Evolutionary conservation across 306 rosid genomes (phyloP), one percentile per base, ranked within the genome.

Genomic region (Dalbergia cultrata): DNA sequence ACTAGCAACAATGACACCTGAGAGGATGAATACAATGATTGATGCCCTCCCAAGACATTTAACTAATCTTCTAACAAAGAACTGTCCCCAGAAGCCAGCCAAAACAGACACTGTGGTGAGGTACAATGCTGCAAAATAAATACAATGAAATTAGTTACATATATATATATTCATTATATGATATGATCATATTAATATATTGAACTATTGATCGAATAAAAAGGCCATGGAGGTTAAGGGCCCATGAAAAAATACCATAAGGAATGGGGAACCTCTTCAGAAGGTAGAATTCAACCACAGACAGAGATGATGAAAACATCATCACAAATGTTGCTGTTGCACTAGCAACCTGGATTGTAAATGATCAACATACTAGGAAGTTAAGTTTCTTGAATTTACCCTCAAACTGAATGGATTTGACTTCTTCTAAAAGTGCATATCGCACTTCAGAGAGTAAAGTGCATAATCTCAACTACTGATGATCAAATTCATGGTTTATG

Each of bases 41-140:
- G 99, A 95, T 49, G 92, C 97, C 82, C 97, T 88, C 43, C 83
- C 85, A 41, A 95, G 87, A 84, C 84, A 49, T 67, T 84, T 19
- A 8, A 90, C 76, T 10, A 89, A 7, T 82, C 81, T 95, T 79
- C 97, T 88, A 6, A 93, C 87, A 6, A 95, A 60, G 59, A 62
- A 90, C 44, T 95, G 97, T 16, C 97, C 97, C 97, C 95, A 91
- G 56, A 93, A 92, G 26, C 97, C 97, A 66, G 99, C 97, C 75
- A 93, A 49, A 45, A 91, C 67, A 5, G 97, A 90, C 44, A 95
- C 91, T 1, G 76, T 21, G 8, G 86, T 80, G 74, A 95, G 95
- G 79, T 89, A 95, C 34, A 92, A 19, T 1, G 97, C 97, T 95
- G 90, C 92, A 79, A 53, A 4, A 53, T 49, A 53, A 70, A 71